A percentile compares a stretch with the other conserved stretches of the same genome.
These are phyloP conservation scores for Monosporozyma aerobia DNA, from an alignment of 805 yeast species.

Conservation along the genomic window DNA sequence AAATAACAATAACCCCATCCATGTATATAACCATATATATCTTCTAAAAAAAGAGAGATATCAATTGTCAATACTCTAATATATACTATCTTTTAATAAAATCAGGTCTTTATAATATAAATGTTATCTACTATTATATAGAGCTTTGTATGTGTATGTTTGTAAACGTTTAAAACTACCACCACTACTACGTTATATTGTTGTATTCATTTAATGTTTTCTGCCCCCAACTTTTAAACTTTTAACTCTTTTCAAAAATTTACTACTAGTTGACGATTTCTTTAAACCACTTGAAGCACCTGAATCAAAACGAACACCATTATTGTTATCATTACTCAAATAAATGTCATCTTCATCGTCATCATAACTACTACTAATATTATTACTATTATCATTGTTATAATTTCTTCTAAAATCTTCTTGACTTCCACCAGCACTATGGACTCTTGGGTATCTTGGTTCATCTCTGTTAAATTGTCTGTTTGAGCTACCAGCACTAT, in stretches of 20 bases:
- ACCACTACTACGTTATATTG: too few relatives aligned
- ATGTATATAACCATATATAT: neutral
- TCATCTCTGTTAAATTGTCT: conserved; percentile 6
- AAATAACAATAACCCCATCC: neutral
- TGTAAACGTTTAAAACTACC: neutral
- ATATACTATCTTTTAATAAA: neutral
- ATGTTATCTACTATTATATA: neutral
- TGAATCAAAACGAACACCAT: conserved; percentile 21
- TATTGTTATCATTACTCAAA: conserved; percentile 4
- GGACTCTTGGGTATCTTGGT: conserved; percentile 12
- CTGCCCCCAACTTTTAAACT: conserved; percentile 66
- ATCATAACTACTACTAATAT: too few relatives aligned
- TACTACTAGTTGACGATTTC: conserved; percentile 36
- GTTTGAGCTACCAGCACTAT: neutral
- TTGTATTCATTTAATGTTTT: conserved; percentile 1
- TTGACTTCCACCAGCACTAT: conserved; percentile 8
- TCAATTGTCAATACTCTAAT: neutral
- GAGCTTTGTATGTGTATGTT: neutral
- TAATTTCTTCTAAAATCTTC: neutral
- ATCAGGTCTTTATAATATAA: neutral
- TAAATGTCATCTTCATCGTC: conserved; percentile 28
- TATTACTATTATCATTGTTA: neutral
- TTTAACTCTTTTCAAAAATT: conserved; percentile 75
- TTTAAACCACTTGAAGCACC: conserved; percentile 8
- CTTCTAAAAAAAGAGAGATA: neutral